phyloP scores from a whole-genome alignment of 2,329 filamentous ascomycete genomes.

The Trichoderma sp. region DNA sequence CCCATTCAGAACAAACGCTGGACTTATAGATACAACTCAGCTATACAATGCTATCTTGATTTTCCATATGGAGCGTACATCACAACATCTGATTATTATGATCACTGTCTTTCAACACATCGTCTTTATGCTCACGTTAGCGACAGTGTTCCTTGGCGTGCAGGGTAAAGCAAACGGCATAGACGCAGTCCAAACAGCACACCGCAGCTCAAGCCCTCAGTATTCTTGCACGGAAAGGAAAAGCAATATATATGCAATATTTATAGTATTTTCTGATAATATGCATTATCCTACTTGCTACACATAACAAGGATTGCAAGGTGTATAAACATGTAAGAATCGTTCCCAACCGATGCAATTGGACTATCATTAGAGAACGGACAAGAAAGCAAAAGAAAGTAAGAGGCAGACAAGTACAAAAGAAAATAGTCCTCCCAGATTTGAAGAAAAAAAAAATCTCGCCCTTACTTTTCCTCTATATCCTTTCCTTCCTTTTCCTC shows the following conservation, averaged over 20 bases:
- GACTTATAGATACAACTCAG: neutral
- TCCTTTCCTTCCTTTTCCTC: slow-evolving; percentile 24
- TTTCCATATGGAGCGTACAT: neutral
- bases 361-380: slow-evolving; percentile 13
- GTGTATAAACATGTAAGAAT: slow-evolving; percentile 16
- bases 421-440: slow-evolving; percentile 20
- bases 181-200: neutral
- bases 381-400: slow-evolving; percentile 12
- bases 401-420: slow-evolving; percentile 2
- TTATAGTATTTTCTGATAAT: neutral
- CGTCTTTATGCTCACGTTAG: neutral
- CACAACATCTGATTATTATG: neutral
- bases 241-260: neutral
- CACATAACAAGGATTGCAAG: slow-evolving; percentile 7
- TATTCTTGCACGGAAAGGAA: neutral
- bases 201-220: neutral
- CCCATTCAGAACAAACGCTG: neutral
- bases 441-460: neutral
- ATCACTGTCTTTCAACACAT: neutral
- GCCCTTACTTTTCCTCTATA: slow-evolving; percentile 26
- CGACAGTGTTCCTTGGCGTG: neutral
- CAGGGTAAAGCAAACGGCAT: neutral
- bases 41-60: neutral
- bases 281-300: slow-evolving; percentile 2
- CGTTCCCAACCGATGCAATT: neutral